phyloP scores from a whole-genome alignment of 176 grass and related monocot genomes.

The Triticum dicoccoides region DNA sequence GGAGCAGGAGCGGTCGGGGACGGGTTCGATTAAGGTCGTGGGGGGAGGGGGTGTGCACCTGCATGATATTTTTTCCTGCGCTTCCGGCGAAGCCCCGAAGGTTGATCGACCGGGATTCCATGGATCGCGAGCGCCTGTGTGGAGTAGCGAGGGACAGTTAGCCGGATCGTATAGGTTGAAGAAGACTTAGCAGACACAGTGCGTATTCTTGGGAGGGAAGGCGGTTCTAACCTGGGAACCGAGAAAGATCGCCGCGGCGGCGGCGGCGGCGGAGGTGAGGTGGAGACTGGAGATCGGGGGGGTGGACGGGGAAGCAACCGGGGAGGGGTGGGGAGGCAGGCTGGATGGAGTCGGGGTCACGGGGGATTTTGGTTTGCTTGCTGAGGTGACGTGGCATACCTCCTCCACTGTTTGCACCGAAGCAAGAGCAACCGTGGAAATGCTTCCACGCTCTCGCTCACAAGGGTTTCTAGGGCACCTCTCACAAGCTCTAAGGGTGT shows the following conservation, averaged over 20 bases:
- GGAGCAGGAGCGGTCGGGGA: background rate
- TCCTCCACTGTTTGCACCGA: no score
- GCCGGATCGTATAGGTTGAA: background rate
- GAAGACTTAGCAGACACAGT: background rate
- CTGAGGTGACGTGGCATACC: no score
- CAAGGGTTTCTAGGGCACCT: no score
- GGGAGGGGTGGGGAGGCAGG: background rate
- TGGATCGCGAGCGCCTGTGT: conserved; percentile 27
- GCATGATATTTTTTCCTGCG: conserved; percentile 89
- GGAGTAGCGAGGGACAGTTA: background rate
- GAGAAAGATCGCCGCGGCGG: background rate
- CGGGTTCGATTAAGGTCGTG: background rate
- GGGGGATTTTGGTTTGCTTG: background rate
- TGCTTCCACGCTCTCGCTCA: no score
- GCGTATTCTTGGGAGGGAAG: background rate
- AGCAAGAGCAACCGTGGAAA: no score
- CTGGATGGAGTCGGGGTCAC: background rate
- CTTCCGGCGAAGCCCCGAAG: conserved; percentile 80
- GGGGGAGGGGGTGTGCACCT: conserved; percentile 26
- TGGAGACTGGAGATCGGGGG: conserved; percentile 7
- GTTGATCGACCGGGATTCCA: conserved; percentile 78
- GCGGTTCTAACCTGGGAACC: background rate
- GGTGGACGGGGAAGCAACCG: conserved; percentile 24
- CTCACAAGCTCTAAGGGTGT: no score
- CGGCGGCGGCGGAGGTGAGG: background rate